These are phyloP conservation scores for Fistulifera pelliculosa DNA, from an alignment of 108 stramenopile genomes.

Conservation along the genomic window DNA sequence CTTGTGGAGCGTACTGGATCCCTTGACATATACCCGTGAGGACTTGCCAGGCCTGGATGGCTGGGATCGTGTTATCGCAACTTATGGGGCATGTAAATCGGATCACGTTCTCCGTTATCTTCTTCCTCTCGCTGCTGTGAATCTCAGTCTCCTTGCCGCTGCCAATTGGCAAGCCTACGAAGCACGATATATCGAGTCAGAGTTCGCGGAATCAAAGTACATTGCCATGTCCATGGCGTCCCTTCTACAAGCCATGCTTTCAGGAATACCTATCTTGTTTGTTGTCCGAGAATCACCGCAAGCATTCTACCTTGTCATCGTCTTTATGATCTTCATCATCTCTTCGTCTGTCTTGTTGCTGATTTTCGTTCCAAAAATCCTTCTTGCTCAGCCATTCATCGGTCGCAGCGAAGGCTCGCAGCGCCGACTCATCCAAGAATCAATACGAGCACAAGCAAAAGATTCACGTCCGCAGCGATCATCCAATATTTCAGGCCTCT, in stretches of 20 bases:
- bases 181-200: conserved; percentile 1
- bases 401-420: too few relatives aligned
- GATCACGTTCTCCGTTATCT: conserved; percentile 8
- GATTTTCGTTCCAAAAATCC: conserved; percentile 31
- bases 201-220: conserved; percentile 17
- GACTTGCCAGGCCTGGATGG: conserved; percentile 15
- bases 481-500: too few relatives aligned
- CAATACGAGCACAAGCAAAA: too few relatives aligned
- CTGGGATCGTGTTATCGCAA: conserved; percentile 21
- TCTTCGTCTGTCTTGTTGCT: conserved; percentile 14
- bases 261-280: conserved; percentile 23
- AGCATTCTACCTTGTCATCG: conserved; percentile 19
- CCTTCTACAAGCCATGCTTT: conserved; percentile 21
- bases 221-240: conserved; percentile 21
- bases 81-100: conserved; percentile 22
- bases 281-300: conserved; percentile 15
- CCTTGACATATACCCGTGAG: conserved; percentile 20
- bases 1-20: conserved; percentile 37
- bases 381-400: not conserved
- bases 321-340: conserved; percentile 16
- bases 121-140: conserved; percentile 8
- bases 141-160: not conserved
- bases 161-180: conserved; percentile 6
- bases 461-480: too few relatives aligned
- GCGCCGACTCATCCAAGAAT: too few relatives aligned